These are phyloP conservation scores for Cytospora leucostoma DNA, from an alignment of 2,329 filamentous ascomycete species.

Conservation along the genomic window DNA sequence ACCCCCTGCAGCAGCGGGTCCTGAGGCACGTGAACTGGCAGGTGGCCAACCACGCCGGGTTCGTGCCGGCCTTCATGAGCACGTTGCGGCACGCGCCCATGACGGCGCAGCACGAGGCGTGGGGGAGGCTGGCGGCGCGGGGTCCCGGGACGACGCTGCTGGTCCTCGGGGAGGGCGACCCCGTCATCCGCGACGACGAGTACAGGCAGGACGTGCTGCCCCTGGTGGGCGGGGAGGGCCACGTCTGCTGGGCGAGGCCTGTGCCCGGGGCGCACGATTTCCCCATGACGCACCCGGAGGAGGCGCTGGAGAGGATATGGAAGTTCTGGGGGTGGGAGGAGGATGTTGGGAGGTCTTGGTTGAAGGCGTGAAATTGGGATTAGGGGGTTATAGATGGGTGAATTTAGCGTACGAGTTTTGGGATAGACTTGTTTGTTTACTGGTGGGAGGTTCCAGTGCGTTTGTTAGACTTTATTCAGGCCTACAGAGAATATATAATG, in stretches of 20 bases:
- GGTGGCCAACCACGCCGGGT: constrained; percentile 56
- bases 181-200: constrained; percentile 54
- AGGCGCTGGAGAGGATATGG: constrained; percentile 49
- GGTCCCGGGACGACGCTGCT: constrained; percentile 49
- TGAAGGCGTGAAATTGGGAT: constrained; percentile 9
- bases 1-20: constrained; percentile 50
- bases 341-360: constrained; percentile 9
- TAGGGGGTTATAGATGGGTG: neutral
- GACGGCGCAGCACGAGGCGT: constrained; percentile 53
- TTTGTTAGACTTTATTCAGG: neutral
- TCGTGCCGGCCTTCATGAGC: constrained; percentile 61
- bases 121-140: constrained; percentile 46
- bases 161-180: constrained; percentile 52
- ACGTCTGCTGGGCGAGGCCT: constrained; percentile 51
- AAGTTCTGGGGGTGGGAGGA: constrained; percentile 46
- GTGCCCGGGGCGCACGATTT: constrained; percentile 62
- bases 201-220: constrained; percentile 53
- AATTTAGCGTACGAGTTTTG: neutral
- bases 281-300: constrained; percentile 55
- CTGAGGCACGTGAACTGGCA: constrained; percentile 60
- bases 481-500: neutral
- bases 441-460: neutral
- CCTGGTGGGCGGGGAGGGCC: constrained; percentile 49
- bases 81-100: constrained; percentile 57
- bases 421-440: neutral